A percentile compares a stretch with the other conserved stretches of the same genome.
These are phyloP conservation scores for Blastocystis sp. DNA, from an alignment of 352 stramenopile genomes.

Conservation along the genomic window DNA sequence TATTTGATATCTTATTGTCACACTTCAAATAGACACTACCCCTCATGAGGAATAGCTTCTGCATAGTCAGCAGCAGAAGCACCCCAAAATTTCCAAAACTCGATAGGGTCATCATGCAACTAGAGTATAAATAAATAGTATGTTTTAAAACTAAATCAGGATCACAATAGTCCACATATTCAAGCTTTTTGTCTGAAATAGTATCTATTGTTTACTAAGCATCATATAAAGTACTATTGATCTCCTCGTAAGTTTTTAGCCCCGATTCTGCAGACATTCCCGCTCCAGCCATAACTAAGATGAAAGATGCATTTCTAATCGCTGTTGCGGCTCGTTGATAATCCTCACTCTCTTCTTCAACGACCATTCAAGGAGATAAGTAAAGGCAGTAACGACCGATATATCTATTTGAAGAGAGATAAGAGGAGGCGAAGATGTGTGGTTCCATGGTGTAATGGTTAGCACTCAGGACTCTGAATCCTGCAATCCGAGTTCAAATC, in stretches of 20 bases:
- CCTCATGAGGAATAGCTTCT: slow-evolving; percentile 14
- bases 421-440: not conserved
- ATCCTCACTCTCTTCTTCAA: not conserved
- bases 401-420: not conserved
- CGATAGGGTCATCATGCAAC: slow-evolving; percentile 6
- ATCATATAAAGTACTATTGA: not conserved
- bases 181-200: not conserved
- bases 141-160: not conserved
- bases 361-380: not conserved
- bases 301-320: slow-evolving; percentile 19
- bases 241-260: slow-evolving; percentile 59
- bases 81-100: slow-evolving; percentile 58
- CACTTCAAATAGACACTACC: not conserved
- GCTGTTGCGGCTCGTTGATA: not conserved
- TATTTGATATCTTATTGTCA: slow-evolving; percentile 22
- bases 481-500: slow-evolving; percentile 63
- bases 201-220: not conserved
- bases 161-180: slow-evolving; percentile 59
- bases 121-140: not conserved
- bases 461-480: slow-evolving; percentile 63
- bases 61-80: not conserved
- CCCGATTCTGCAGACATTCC: slow-evolving; percentile 59
- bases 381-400: not conserved
- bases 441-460: slow-evolving; percentile 63
- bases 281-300: slow-evolving; percentile 50